Base-by-base conservation (phyloP, 106 monocot genomes). In the Platanthera zijinensis region DNA sequence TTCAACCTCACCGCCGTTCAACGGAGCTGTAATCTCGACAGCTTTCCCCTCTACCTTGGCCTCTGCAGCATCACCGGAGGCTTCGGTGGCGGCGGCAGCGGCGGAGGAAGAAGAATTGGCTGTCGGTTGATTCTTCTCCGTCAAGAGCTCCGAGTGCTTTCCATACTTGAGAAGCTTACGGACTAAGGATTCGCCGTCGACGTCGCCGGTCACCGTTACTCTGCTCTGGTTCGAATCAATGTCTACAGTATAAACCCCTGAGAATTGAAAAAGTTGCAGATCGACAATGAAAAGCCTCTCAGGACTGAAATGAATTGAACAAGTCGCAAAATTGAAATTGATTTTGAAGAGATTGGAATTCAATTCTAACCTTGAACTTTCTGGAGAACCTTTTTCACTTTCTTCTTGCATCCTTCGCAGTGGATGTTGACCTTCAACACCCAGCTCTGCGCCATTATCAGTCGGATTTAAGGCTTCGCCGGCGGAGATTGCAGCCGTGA, bases 381-480 rank as follows among this genome's bases (percentile, higher is more conserved):
- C 1, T 75, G 9, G 10, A 81, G 74, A 52, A 81, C 56, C 49
- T 51, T 81, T 17, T 45, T 54, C 53, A 81, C 75, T 75, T 81
- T 81, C 75, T 70, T 81, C 75, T 75, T 68, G 80, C 80, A 81
- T 53, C 75, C 80, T 81, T 70, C 78, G 64, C 87, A 91, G 79
- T 95, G 87, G 74, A 89, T 92, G 22, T 87, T 86, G 46, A 90
- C 86, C 80, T 82, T 88, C 48, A 93, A 51, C n/a, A 79, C 80
- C 78, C 80, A 86, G 15, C 57, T 86, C 93, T 93, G 80, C 17
- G 1, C 9, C 45, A 45, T 0, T 10, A 66, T 15, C 48, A 71
- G 7, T 8, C 7, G 8, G 70, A 70, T 39, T 70, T 14, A 52
- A 50, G 14, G 7, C 48, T 19, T 10, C 6, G 13, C 50, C 7